Percentiles rank a stretch among this genome's conserved stretches.
Evolutionary conservation across 805 yeast genomes (phyloP).

Genomic region (Candida takata): DNA sequence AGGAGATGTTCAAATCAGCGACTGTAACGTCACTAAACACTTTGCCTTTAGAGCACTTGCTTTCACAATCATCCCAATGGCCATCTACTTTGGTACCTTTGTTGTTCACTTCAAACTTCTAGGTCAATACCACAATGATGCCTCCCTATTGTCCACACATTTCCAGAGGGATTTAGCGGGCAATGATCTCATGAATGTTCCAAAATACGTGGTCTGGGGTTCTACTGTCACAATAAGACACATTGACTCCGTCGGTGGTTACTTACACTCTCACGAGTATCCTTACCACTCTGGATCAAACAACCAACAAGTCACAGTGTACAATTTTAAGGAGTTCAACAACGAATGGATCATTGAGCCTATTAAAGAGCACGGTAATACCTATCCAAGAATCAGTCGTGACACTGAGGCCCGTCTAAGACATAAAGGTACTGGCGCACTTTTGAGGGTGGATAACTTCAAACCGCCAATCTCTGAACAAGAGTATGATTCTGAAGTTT

Average conservation of each 20-base stretch:
- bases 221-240: conserved; percentile 70
- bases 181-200: conserved; percentile 34
- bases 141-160: conserved; percentile 56
- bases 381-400: conserved; percentile 26
- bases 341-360: conserved; percentile 72
- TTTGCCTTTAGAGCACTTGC: conserved; percentile 32
- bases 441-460: conserved; percentile 57
- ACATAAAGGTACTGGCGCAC: conserved; percentile 62
- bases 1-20: conserved; percentile 56
- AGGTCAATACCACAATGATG: conserved; percentile 44
- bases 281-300: conserved; percentile 58
- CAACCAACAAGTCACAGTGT: conserved; percentile 76
- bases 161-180: conserved; percentile 54
- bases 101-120: conserved; percentile 47
- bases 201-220: conserved; percentile 69
- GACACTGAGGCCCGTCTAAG: conserved; percentile 51
- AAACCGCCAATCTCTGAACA: conserved; percentile 89
- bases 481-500: conserved; percentile 82
- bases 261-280: conserved; percentile 70
- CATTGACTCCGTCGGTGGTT: conserved; percentile 59
- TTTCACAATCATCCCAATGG: conserved; percentile 47
- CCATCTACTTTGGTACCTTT: conserved; percentile 51
- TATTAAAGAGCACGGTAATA: conserved; percentile 20
- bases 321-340: conserved; percentile 50
- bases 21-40: conserved; percentile 33